Conservation (phyloP, 2,329 filamentous ascomycete species). For the Venturia nashicola region DNA sequence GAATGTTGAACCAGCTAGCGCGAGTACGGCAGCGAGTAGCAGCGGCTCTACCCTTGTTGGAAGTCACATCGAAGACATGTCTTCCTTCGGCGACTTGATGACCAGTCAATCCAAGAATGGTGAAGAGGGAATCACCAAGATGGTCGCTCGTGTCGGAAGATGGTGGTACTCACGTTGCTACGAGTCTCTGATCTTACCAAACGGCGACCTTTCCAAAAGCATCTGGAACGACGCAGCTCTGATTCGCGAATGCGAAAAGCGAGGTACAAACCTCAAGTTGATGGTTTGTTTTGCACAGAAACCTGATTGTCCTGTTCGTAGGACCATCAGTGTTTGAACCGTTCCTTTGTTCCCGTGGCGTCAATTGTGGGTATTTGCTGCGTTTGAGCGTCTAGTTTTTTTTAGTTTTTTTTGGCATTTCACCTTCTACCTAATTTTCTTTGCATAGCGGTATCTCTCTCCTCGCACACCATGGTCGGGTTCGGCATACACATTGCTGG, state of each 20-base stretch:
- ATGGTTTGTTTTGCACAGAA: constrained; percentile 87
- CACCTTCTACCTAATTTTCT: neutral
- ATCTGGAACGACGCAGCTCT: constrained; percentile 71
- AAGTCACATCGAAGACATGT: constrained; percentile 39
- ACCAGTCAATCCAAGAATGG: constrained; percentile 35
- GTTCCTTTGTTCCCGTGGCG: neutral
- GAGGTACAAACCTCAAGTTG: constrained; percentile 77
- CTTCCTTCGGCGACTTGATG: constrained; percentile 17
- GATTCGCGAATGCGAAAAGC: constrained; percentile 73
- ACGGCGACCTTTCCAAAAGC: constrained; percentile 39
- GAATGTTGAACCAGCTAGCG: constrained; percentile 10
- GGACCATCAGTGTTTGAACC: constrained; percentile 36
- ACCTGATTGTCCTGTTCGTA: constrained; percentile 38
- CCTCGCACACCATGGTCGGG: neutral
- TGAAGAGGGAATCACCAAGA: constrained; percentile 80
- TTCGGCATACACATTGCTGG: neutral
- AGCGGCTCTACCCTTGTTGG: neutral
- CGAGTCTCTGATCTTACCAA: constrained; percentile 50
- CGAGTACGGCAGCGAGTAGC: neutral
- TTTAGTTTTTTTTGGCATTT: neutral
- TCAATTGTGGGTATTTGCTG: neutral
- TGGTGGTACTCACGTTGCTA: constrained; percentile 98
- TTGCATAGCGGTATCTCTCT: neutral
- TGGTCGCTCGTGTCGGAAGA: constrained; percentile 79
- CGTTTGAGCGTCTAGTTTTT: neutral